These are phyloP conservation scores for Arabidopsis lyrata DNA, from an alignment of 441 rosid species.

Conservation along the genomic window DNA sequence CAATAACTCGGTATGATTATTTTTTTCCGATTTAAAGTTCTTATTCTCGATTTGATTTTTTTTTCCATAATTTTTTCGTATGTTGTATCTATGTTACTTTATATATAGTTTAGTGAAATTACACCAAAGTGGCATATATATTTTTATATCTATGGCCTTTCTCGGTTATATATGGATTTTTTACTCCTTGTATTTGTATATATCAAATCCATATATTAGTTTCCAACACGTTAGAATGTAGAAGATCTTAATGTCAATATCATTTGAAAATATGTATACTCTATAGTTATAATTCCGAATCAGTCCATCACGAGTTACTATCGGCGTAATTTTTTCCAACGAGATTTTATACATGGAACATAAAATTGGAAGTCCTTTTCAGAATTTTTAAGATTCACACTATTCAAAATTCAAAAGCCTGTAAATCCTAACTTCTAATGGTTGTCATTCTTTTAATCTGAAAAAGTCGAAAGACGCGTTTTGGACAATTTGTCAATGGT, in stretches of 20 bases:
- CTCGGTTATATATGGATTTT: background rate
- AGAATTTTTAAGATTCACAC: constrained; percentile 4
- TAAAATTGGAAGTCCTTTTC: constrained; percentile 6
- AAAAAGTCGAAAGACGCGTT: constrained; percentile 33
- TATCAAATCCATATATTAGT: background rate
- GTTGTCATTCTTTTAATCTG: constrained; percentile 8
- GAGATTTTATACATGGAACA: background rate
- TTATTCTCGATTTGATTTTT: background rate
- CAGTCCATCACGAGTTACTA: background rate
- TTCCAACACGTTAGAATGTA: constrained; percentile 8
- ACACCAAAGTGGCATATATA: constrained; percentile 16
- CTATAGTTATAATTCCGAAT: background rate
- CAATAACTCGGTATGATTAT: constrained; percentile 21
- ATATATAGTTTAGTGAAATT: constrained; percentile 2
- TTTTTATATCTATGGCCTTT: background rate
- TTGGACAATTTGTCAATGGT: constrained; percentile 32
- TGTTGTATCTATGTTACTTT: constrained; percentile 20
- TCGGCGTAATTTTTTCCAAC: background rate
- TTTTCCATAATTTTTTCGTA: constrained; percentile 1
- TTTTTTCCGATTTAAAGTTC: constrained; percentile 8
- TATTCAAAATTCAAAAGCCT: background rate
- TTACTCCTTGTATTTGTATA: background rate
- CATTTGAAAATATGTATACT: background rate
- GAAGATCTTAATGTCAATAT: background rate
- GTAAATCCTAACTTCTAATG: constrained; percentile 1